A percentile compares a stretch with the other conserved stretches of the same genome.
These are phyloP conservation scores for Megacollybia platyphylla DNA, from an alignment of 1,284 basidiomycete genomes.

Conservation along the genomic window DNA sequence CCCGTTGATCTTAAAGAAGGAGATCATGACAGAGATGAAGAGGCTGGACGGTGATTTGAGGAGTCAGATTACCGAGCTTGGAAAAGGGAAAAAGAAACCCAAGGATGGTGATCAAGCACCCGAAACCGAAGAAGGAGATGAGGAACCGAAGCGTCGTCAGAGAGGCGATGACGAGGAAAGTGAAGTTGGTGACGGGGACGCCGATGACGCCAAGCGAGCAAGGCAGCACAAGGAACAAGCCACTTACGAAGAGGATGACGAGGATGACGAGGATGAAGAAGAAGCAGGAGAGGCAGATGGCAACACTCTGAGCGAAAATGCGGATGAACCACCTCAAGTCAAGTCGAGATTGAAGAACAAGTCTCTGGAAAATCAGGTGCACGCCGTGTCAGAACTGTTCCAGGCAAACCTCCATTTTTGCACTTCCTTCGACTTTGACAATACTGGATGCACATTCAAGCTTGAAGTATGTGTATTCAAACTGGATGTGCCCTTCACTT, in stretches of 20 bases:
- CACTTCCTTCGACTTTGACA: slow-evolving; percentile 68
- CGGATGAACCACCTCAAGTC: slow-evolving; percentile 17
- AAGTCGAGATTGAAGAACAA: slow-evolving; percentile 17
- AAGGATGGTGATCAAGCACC: slow-evolving; percentile 26
- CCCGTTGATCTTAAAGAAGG: slow-evolving; percentile 76
- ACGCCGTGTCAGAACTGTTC: slow-evolving; percentile 37
- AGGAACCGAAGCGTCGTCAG: slow-evolving; percentile 27
- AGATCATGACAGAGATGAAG: slow-evolving; percentile 82
- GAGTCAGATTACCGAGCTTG: slow-evolving; percentile 72
- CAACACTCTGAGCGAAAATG: slow-evolving; percentile 34
- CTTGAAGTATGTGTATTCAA: slow-evolving; percentile 45
- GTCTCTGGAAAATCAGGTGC: slow-evolving; percentile 27
- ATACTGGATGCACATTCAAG: slow-evolving; percentile 63
- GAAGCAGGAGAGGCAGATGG: slow-evolving; percentile 17
- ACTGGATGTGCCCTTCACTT: slow-evolving; percentile 4
- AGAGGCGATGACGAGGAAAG: slow-evolving; percentile 38
- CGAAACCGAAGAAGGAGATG: slow-evolving; percentile 32
- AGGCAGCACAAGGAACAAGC: slow-evolving; percentile 56
- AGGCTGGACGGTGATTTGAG: slow-evolving; percentile 74
- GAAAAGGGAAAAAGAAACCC: slow-evolving; percentile 49
- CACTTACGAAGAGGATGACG: slow-evolving; percentile 62
- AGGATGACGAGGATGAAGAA: slow-evolving; percentile 34
- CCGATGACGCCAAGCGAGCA: slow-evolving; percentile 60
- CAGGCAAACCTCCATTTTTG: slow-evolving; percentile 41
- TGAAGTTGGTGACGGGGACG: slow-evolving; percentile 72